These are phyloP conservation scores for Coniochaeta sp. DNA, from an alignment of 2,329 filamentous ascomycete species.

Conservation along the genomic window DNA sequence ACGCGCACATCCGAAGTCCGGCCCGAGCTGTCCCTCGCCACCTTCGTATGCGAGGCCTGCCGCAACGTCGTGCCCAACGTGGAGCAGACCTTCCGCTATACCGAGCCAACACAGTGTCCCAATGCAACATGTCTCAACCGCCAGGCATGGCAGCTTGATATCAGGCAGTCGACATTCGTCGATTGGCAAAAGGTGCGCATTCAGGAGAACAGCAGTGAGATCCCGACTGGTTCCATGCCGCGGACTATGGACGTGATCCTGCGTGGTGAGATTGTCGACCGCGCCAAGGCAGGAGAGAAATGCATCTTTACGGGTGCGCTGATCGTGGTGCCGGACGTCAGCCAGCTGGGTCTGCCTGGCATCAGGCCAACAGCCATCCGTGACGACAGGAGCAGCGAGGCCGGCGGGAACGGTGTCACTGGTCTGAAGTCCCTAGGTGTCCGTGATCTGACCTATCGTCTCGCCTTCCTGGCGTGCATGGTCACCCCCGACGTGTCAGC, in stretches of 20 bases:
- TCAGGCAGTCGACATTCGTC: conserved; percentile 92
- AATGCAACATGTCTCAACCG: conserved; percentile 84
- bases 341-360: conserved; percentile 86
- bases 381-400: conserved; percentile 76
- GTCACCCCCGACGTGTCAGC: conserved; percentile 82
- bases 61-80: conserved; percentile 80
- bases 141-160: conserved; percentile 91
- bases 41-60: conserved; percentile 87
- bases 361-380: conserved; percentile 75
- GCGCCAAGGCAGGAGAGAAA: conserved; percentile 95
- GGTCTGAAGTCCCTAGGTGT: conserved; percentile 91
- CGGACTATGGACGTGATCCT: conserved; percentile 96
- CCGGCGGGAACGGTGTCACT: conserved; percentile 74
- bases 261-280: conserved; percentile 93
- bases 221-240: conserved; percentile 97
- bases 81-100: conserved; percentile 96
- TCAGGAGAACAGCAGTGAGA: conserved; percentile 97
- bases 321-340: conserved; percentile 95
- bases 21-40: conserved; percentile 85
- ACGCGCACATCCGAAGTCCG: conserved; percentile 95
- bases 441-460: conserved; percentile 85
- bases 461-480: conserved; percentile 98
- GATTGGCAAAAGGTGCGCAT: conserved; percentile 99
- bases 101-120: conserved; percentile 91
- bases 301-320: conserved; percentile 95